Evolutionary conservation across 1,284 basidiomycete species (phyloP).

Genomic region (Papiliotrema fonsecae): DNA sequence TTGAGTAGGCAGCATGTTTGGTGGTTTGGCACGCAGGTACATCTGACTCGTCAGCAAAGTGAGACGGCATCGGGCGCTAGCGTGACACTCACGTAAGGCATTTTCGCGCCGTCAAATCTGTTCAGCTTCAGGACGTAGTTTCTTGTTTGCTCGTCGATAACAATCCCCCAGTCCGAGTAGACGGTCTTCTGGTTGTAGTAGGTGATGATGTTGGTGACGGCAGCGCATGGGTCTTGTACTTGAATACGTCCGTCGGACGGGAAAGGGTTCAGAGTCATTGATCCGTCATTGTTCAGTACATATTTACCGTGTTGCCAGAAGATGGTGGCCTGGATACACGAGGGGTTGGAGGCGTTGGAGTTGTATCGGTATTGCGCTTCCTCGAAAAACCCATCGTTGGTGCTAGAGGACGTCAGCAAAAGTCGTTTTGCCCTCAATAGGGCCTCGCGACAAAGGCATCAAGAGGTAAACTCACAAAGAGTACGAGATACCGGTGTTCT

Average conservation of each 20-base stretch:
- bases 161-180: constrained; percentile 46
- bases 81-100: constrained; percentile 39
- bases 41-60: constrained; percentile 17
- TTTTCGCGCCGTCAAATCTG: constrained; percentile 44
- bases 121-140: constrained; percentile 42
- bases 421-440: too few species aligned
- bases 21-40: constrained; percentile 43
- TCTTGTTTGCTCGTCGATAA: constrained; percentile 31
- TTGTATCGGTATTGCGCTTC: constrained; percentile 80
- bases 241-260: constrained; percentile 77
- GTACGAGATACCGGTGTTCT: constrained; percentile 74
- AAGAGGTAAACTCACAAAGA: constrained; percentile 89
- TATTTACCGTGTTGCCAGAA: constrained; percentile 83
- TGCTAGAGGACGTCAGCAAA: constrained; percentile 40
- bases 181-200: constrained; percentile 59
- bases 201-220: constrained; percentile 76
- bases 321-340: constrained; percentile 68
- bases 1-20: constrained; percentile 49
- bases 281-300: constrained; percentile 63
- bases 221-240: constrained; percentile 83
- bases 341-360: constrained; percentile 57
- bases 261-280: constrained; percentile 65
- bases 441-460: too few species aligned
- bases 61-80: neutral
- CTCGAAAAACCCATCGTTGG: constrained; percentile 70